Base-by-base conservation (phyloP, 306 rosid genomes). In the Urtica urens region DNA sequence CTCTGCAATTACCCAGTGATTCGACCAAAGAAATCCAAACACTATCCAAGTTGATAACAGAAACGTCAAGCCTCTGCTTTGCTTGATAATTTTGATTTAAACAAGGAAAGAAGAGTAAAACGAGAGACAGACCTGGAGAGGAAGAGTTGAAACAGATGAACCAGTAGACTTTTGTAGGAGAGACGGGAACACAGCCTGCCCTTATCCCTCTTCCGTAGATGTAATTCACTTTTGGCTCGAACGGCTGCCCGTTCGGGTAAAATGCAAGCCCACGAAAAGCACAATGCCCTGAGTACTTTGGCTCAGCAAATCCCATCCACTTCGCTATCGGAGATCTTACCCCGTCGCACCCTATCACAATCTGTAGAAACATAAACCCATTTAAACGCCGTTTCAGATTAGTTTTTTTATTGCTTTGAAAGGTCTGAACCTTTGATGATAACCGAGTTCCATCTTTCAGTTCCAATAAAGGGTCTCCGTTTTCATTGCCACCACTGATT, bases 331-430 rank as follows among this genome's bases (percentile, higher is more conserved):
- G 78, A 38, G 97, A 88, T 47, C 95, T 66, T 47, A 80, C 66
- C 50, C 96, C 96, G 25, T 88, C 94, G 5, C 96, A 83, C 11
- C 96, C 96, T 27, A 88, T 76, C 15, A 88, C 88, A 42, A 83
- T 76, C 96, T 88, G 67, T 62, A n/a, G n/a, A n/a, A n/a, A n/a
- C n/a, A n/a, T 57, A 20, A 44, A 27, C 28, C 54, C 49, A 51
- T n/a, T n/a, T n/a, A n/a, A n/a, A n/a, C n/a, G n/a, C n/a, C n/a
- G n/a, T n/a, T n/a, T n/a, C n/a, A n/a, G n/a, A n/a, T n/a, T n/a
- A n/a, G n/a, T n/a, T n/a, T n/a, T n/a, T n/a, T n/a, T n/a, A n/a
- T n/a, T n/a, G n/a, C n/a, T n/a, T n/a, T n/a, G n/a, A n/a, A n/a
- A n/a, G n/a, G n/a, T n/a, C n/a, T n/a, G n/a, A 19, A 88, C 95